Percentiles rank a stretch among this genome's conserved stretches.
These are phyloP conservation scores for Colletotrichum liaoningense DNA, from an alignment of 2,329 filamentous ascomycete species.

Conservation along the genomic window DNA sequence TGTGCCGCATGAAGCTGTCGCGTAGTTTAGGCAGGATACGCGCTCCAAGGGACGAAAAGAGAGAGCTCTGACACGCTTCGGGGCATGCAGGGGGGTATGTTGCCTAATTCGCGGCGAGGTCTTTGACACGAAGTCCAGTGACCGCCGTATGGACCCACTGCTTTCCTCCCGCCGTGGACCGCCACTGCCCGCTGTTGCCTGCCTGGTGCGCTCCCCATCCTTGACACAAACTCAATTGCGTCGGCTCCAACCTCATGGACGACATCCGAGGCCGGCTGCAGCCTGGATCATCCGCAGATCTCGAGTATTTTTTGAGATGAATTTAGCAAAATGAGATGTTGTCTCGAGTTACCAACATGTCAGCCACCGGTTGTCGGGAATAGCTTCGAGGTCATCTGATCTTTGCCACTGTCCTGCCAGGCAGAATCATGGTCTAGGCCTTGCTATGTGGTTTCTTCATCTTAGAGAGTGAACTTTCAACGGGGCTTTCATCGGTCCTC, in stretches of 20 bases:
- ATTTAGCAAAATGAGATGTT: neutral
- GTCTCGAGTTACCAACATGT: neutral
- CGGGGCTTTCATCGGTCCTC: neutral
- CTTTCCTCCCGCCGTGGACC: neutral
- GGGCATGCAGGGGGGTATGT: slow-evolving; percentile 18
- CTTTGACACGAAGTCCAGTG: slow-evolving; percentile 34
- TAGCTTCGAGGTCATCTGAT: neutral
- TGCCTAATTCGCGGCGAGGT: slow-evolving; percentile 29
- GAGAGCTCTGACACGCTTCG: slow-evolving; percentile 4
- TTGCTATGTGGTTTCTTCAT: neutral
- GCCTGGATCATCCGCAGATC: neutral
- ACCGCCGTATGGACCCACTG: slow-evolving; percentile 11
- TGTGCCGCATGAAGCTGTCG: slow-evolving; percentile 2
- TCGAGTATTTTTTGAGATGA: neutral
- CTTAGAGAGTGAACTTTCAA: neutral
- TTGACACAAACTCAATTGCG: slow-evolving; percentile 4
- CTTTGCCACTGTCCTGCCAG: neutral
- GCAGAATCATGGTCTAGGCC: neutral
- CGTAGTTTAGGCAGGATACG: slow-evolving; percentile 21
- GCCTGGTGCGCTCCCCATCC: neutral
- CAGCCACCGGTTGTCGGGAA: neutral
- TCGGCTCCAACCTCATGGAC: slow-evolving; percentile 1
- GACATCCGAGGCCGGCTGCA: slow-evolving; percentile 1
- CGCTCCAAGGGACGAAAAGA: neutral
- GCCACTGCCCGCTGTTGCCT: slow-evolving; percentile 30